phyloP scores from a whole-genome alignment of 1,284 basidiomycete species.

The Gomphus sp. region DNA sequence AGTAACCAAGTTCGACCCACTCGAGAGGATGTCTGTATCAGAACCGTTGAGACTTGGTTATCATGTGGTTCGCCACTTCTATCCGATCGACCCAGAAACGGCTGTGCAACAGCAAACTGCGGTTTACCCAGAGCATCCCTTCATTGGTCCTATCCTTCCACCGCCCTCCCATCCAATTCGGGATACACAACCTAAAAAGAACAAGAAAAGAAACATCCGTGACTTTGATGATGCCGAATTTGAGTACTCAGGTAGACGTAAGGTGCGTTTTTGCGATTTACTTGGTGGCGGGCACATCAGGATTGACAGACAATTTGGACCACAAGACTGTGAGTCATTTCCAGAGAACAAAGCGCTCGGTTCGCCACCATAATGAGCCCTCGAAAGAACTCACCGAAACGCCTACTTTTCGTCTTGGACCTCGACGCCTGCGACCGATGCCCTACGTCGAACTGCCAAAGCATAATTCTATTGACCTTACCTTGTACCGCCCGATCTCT shows the following conservation, averaged over 20 bases:
- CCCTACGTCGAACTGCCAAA: neutral
- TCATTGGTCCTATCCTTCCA: neutral
- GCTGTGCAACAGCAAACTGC: neutral
- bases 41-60: neutral
- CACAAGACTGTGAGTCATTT: neutral
- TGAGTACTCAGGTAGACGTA: neutral
- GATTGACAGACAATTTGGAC: neutral
- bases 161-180: neutral
- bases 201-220: neutral
- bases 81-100: constrained; percentile 4
- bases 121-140: neutral
- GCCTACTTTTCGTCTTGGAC: neutral
- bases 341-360: neutral
- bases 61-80: constrained; percentile 7
- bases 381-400: neutral
- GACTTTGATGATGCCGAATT: neutral
- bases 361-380: neutral
- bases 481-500: neutral
- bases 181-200: neutral
- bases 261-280: neutral
- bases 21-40: neutral
- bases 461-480: neutral
- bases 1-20: neutral
- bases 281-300: neutral
- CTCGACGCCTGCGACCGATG: neutral